These are phyloP conservation scores for Gomphus sp. DNA, from an alignment of 1,284 basidiomycete species.

Conservation along the genomic window DNA sequence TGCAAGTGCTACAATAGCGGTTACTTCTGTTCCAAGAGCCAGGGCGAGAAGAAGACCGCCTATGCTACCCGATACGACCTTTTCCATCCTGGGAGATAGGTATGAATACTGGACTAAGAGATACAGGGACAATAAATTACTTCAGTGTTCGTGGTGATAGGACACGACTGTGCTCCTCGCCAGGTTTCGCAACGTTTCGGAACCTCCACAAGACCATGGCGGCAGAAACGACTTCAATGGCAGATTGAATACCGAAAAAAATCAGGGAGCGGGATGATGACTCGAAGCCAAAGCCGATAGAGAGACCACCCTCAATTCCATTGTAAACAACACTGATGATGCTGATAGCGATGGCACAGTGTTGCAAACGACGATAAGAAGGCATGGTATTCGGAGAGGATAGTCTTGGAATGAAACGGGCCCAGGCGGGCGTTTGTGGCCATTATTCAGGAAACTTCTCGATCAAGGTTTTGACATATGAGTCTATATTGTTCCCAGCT, in stretches of 20 bases:
- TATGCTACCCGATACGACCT: slow-evolving; percentile 27
- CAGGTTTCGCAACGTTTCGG: slow-evolving; percentile 21
- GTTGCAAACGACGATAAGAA: slow-evolving; percentile 23
- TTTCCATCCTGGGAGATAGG: slow-evolving; percentile 26
- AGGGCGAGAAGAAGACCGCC: slow-evolving; percentile 29
- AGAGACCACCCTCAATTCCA: slow-evolving; percentile 29
- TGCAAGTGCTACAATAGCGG: slow-evolving; percentile 26
- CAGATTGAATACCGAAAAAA: slow-evolving; percentile 44
- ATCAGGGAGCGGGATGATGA: slow-evolving; percentile 35
- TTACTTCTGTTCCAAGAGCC: slow-evolving; percentile 25
- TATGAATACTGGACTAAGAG: neutral
- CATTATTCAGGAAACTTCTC: too few species aligned
- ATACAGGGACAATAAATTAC: slow-evolving; percentile 14
- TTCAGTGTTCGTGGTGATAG: slow-evolving; percentile 19
- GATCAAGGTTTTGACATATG: too few species aligned
- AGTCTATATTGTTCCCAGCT: too few species aligned
- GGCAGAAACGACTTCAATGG: slow-evolving; percentile 34
- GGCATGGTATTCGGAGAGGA: too few species aligned
- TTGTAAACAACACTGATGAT: slow-evolving; percentile 26
- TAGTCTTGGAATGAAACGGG: too few species aligned
- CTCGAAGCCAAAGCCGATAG: slow-evolving; percentile 34
- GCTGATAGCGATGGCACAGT: slow-evolving; percentile 27
- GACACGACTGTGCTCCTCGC: slow-evolving; percentile 21
- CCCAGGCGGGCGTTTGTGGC: too few species aligned
- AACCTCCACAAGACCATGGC: slow-evolving; percentile 35